Conservation (phyloP, 345 rosid genomes). For the Firmiana major region DNA sequence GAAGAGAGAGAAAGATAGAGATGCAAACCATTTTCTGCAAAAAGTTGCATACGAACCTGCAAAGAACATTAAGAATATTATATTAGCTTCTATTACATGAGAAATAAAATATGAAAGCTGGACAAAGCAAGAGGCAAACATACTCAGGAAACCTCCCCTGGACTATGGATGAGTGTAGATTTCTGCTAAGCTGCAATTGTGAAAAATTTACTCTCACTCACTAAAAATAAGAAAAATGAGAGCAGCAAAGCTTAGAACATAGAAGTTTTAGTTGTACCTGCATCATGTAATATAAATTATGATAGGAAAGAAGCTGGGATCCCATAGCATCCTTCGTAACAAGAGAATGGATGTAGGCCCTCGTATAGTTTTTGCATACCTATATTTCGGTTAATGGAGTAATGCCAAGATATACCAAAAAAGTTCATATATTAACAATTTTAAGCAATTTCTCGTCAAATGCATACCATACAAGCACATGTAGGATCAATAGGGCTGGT, state of each 20-base stretch:
- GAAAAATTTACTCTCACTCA: constrained; percentile 3
- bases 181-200: constrained; percentile 62
- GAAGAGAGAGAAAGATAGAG: neutral
- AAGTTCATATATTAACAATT: neutral
- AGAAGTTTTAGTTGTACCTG: constrained; percentile 30
- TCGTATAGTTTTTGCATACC: constrained; percentile 76
- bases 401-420: neutral
- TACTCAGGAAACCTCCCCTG: constrained; percentile 64
- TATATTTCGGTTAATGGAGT: constrained; percentile 20
- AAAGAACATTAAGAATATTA: neutral
- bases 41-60: constrained; percentile 68
- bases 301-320: constrained; percentile 76
- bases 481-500: constrained; percentile 64
- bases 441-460: neutral
- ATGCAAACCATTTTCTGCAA: constrained; percentile 58
- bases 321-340: constrained; percentile 85
- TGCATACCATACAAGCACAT: constrained; percentile 66
- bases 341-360: constrained; percentile 73
- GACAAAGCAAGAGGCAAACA: constrained; percentile 24
- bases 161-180: constrained; percentile 56
- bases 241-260: constrained; percentile 9
- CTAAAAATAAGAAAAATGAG: neutral
- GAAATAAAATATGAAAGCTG: neutral
- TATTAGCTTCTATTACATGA: neutral
- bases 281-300: constrained; percentile 72